Base-by-base conservation (phyloP, 352 stramenopile genomes). In the Globisporangium polare region DNA sequence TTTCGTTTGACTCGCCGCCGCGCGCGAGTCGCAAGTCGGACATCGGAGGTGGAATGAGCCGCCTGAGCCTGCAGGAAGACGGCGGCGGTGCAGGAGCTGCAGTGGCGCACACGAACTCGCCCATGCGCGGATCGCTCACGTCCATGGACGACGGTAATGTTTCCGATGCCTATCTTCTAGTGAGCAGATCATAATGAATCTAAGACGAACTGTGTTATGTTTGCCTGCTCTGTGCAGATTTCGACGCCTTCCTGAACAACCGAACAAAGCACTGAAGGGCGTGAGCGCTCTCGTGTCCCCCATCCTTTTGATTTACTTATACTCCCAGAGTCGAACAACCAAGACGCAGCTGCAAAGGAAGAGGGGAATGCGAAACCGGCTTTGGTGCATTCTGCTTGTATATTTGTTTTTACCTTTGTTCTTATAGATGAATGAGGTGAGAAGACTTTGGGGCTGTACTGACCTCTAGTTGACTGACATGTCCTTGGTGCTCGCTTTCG, bases 401-500 rank as follows among this genome's bases (percentile, higher is more conserved):
- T 29, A 9, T 39, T 24, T 24, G 24, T 5, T n/a, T n/a, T n/a
- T n/a, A n/a, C 27, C 7, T 33, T 33, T 33, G 13, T 59, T 13
- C 43, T 60, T 27, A 60, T 60, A 31, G 7, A 55, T 24, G 22
- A 6, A 20, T 39, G 18, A 24, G 12, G 10, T 53, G 7, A 41
- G 3, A 7, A 33, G 5, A 33, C 8, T 15, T 15, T 41, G 8
- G 47, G 29, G 46, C 5, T 8, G 18, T 24, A 20, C 4, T 33
- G 24, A 20, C 13, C 33, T 9, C 69, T 56, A 90, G 58, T 80
- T 78, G 58, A 87, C 71, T 2, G 77, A 70, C 78, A 88, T 88
- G 58, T 90, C 79, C 62, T 91, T 90, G 2, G 77, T 88, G 43
- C 71, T 90, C 24, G 80, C 81, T 51, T 89, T 90, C 2, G 83